Evolutionary conservation across 2,329 filamentous ascomycete species (phyloP).

Genomic region (Paraphaeosphaeria sporulosa): DNA sequence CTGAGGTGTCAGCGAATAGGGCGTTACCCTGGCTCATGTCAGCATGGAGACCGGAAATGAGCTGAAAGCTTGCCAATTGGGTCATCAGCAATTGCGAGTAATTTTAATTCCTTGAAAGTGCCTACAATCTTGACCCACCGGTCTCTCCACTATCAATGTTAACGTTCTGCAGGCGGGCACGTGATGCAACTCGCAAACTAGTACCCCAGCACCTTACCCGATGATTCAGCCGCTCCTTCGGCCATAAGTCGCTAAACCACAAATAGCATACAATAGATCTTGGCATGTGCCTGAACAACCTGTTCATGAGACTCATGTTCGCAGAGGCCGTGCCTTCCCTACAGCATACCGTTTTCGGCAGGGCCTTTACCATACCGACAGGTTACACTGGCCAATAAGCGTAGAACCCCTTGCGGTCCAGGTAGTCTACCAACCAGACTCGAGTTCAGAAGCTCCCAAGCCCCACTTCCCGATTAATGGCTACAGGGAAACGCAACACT

Average conservation of each 20-base stretch:
- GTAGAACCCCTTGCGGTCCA: background rate
- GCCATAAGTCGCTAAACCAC: background rate
- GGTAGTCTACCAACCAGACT: background rate
- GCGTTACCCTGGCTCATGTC: no score
- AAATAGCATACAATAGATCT: background rate
- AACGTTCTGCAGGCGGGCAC: background rate
- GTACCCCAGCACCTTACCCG: background rate
- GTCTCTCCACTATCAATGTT: no score
- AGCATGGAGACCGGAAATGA: no score
- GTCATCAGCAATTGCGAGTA: no score
- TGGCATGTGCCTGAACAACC: background rate
- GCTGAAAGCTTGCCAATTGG: no score
- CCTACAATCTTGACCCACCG: no score
- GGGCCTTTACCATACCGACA: background rate
- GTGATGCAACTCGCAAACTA: background rate
- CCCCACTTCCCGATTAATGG: background rate
- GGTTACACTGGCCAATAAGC: background rate
- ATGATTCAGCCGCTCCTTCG: background rate
- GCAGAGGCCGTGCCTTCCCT: background rate
- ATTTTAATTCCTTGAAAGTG: no score
- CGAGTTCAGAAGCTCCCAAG: background rate
- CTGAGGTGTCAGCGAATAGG: no score
- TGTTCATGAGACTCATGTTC: background rate
- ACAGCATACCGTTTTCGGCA: background rate
- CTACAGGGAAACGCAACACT: background rate